Conservation (phyloP, 768 basidiomycete genomes). For the Gautieria morchelliformis region DNA sequence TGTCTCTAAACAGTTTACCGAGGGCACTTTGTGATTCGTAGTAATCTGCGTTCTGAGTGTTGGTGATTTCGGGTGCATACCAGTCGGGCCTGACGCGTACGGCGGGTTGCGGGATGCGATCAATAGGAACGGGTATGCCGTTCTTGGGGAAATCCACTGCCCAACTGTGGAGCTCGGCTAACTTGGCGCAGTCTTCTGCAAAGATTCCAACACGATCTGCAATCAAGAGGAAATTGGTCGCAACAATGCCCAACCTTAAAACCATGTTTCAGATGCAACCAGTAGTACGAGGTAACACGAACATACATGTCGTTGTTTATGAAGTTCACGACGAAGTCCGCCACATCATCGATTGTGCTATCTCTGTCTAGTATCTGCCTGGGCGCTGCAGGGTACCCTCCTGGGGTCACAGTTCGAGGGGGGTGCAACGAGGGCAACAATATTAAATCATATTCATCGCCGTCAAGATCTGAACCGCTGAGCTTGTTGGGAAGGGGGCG, state of each 20-base stretch:
- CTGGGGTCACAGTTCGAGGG: conserved; percentile 29
- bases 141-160: conserved; percentile 64
- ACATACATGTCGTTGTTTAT: conserved; percentile 51
- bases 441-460: conserved; percentile 48
- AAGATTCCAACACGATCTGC: conserved; percentile 53
- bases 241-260: conserved; percentile 55
- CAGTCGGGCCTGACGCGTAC: conserved; percentile 44
- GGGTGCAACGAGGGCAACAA: conserved; percentile 24
- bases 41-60: conserved; percentile 19
- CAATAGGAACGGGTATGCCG: conserved; percentile 33
- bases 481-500: conserved; percentile 56
- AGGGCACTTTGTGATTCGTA: conserved; percentile 49
- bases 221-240: conserved; percentile 53
- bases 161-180: conserved; percentile 50
- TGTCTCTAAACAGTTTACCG: conserved; percentile 51
- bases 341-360: conserved; percentile 55
- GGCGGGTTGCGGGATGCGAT: conserved; percentile 36
- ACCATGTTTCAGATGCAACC: conserved; percentile 24
- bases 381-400: conserved; percentile 37
- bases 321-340: conserved; percentile 61
- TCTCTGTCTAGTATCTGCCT: conserved; percentile 35
- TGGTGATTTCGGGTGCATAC: conserved; percentile 48
- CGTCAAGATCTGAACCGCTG: conserved; percentile 65
- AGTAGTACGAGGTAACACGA: not conserved
- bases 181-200: conserved; percentile 39